Evolutionary conservation across 1,284 basidiomycete species (phyloP).

Genomic region (Puccinia brachypodii): DNA sequence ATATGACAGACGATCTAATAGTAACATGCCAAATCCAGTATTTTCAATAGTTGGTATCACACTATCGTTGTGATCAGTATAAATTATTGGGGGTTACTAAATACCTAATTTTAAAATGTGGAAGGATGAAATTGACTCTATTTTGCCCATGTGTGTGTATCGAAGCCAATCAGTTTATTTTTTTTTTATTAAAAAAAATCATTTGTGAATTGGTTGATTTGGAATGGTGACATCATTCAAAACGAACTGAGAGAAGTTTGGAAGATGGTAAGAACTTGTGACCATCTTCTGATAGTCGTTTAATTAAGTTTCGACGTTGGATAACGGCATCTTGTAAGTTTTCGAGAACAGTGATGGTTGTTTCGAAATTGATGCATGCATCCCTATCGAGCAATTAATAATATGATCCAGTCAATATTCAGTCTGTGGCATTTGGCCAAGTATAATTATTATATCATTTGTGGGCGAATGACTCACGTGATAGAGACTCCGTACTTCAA

Average conservation of each 20-base stretch:
- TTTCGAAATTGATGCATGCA: constrained; percentile 19
- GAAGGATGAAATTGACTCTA: too few relatives aligned
- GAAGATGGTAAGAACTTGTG: background rate
- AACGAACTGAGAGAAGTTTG: background rate
- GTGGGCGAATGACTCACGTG: constrained; percentile 71
- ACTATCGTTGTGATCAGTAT: too few relatives aligned
- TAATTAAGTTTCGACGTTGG: background rate
- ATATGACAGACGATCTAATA: too few relatives aligned
- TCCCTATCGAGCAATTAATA: background rate
- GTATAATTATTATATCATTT: background rate
- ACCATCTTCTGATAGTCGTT: background rate
- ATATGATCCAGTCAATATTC: background rate
- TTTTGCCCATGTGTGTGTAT: too few relatives aligned
- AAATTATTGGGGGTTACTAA: too few relatives aligned
- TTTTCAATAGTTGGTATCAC: too few relatives aligned
- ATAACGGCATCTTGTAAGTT: constrained; percentile 4
- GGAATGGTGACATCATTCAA: too few relatives aligned
- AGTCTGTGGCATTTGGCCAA: constrained; percentile 59
- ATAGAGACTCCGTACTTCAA: constrained; percentile 62
- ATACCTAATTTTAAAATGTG: too few relatives aligned
- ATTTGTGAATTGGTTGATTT: too few relatives aligned
- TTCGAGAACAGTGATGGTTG: constrained; percentile 7
- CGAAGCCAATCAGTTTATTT: too few relatives aligned
- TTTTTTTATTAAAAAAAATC: too few relatives aligned
- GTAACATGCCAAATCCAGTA: too few relatives aligned